Conservation (phyloP, 2,329 filamentous ascomycete species). For the Alternaria novae-zelandiae region DNA sequence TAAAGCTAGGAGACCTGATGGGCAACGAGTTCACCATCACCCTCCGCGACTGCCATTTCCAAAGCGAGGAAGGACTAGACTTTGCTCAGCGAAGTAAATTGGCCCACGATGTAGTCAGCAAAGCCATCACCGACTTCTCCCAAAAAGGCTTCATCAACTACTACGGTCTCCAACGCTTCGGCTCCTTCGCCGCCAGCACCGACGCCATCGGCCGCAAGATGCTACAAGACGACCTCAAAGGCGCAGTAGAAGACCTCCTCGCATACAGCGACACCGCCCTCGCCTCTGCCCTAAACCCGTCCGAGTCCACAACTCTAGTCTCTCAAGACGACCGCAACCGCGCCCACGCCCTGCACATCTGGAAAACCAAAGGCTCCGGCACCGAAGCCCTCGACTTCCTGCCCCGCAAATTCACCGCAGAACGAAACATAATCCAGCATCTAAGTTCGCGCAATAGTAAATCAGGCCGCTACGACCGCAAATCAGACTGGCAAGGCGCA, state of each 20-base stretch:
- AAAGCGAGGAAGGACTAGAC: constrained; percentile 48
- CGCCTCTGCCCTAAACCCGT: constrained; percentile 53
- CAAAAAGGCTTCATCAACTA: constrained; percentile 93
- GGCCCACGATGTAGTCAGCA: constrained; percentile 58
- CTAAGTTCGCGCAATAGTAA: constrained; percentile 59
- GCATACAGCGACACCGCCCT: constrained; percentile 71
- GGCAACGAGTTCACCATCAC: constrained; percentile 96
- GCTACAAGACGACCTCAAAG: constrained; percentile 79
- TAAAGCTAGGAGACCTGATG: constrained; percentile 81
- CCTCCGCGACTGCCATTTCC: constrained; percentile 80
- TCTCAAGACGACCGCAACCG: constrained; percentile 79
- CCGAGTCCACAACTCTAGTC: constrained; percentile 55
- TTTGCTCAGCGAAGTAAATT: constrained; percentile 53
- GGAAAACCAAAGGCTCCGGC: constrained; percentile 66
- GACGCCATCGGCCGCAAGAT: constrained; percentile 86
- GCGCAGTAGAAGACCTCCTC: constrained; percentile 78
- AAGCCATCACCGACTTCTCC: constrained; percentile 70
- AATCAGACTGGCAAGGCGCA: constrained; percentile 79
- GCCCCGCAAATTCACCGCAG: constrained; percentile 82
- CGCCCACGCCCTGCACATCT: constrained; percentile 78
- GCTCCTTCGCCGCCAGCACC: constrained; percentile 84
- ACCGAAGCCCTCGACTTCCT: constrained; percentile 70
- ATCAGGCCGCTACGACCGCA: constrained; percentile 55
- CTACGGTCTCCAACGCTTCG: constrained; percentile 96
- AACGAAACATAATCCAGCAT: constrained; percentile 78